These are phyloP conservation scores for Botryosphaeria dothidea DNA, from an alignment of 2,329 filamentous ascomycete genomes.

Conservation along the genomic window DNA sequence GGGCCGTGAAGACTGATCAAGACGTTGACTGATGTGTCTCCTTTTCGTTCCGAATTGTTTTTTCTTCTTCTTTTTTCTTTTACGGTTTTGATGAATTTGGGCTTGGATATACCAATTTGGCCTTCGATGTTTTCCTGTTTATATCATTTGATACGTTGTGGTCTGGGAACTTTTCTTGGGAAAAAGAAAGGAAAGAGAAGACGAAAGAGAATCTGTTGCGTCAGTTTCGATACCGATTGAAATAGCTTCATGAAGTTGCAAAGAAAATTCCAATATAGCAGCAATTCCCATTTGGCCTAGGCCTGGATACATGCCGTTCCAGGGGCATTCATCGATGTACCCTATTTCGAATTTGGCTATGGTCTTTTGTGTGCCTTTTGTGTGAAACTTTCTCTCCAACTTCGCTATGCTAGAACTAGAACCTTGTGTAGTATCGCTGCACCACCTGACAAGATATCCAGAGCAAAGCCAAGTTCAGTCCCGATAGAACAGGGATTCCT, in stretches of 20 bases:
- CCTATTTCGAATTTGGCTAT: background rate
- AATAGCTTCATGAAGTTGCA: background rate
- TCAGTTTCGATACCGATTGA: conserved; percentile 6
- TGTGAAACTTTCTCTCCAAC: background rate
- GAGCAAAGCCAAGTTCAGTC: background rate
- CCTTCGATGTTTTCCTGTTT: background rate
- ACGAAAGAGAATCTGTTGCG: background rate
- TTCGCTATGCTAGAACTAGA: too few species aligned
- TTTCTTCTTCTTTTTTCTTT: background rate
- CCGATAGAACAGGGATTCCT: background rate
- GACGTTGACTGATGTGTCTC: too few species aligned
- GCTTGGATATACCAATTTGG: background rate
- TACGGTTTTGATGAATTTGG: background rate
- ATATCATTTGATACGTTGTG: too few species aligned
- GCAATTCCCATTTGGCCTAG: background rate
- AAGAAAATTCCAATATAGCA: background rate
- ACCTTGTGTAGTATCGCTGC: background rate
- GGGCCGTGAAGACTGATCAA: conserved; percentile 1
- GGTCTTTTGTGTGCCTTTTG: background rate
- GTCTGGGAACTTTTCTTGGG: too few species aligned
- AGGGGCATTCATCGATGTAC: background rate
- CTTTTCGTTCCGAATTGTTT: too few species aligned
- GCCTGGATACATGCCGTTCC: background rate
- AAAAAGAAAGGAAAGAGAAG: background rate
- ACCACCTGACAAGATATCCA: background rate